Percentiles rank a stretch among this genome's conserved stretches.
These are phyloP conservation scores for Phytophthora chlamydospora DNA, from an alignment of 352 stramenopile genomes.

Conservation along the genomic window DNA sequence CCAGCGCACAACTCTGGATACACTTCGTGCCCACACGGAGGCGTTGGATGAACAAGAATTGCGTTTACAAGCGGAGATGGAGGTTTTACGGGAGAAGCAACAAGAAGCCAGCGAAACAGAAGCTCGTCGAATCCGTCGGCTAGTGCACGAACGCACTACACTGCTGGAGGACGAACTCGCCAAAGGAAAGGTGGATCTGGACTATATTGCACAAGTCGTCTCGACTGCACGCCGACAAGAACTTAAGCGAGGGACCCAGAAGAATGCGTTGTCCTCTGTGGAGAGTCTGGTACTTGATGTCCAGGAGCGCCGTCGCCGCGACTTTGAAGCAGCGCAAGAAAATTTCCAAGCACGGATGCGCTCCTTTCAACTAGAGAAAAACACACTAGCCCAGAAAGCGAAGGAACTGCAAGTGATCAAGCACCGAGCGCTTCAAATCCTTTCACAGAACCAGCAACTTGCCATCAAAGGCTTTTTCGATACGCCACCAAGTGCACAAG, in stretches of 20 bases:
- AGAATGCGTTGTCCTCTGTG: slow-evolving; percentile 12
- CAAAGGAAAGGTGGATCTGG: slow-evolving; percentile 52
- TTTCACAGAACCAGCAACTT: slow-evolving; percentile 64
- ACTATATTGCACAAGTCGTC: slow-evolving; percentile 52
- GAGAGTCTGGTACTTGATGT: slow-evolving; percentile 41
- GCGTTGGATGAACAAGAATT: slow-evolving; percentile 49
- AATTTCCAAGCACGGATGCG: slow-evolving; percentile 44
- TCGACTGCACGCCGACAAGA: slow-evolving; percentile 18
- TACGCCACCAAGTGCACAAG: background rate
- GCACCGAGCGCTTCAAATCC: slow-evolving; percentile 57
- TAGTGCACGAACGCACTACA: slow-evolving; percentile 50
- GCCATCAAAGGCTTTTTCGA: slow-evolving; percentile 60
- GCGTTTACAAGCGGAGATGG: slow-evolving; percentile 49
- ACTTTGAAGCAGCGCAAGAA: slow-evolving; percentile 40
- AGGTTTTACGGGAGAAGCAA: slow-evolving; percentile 54
- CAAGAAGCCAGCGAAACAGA: slow-evolving; percentile 44
- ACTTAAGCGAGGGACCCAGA: slow-evolving; percentile 7
- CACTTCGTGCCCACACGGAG: slow-evolving; percentile 25
- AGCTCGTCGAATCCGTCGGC: slow-evolving; percentile 41
- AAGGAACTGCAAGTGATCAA: slow-evolving; percentile 45
- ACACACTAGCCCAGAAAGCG: slow-evolving; percentile 35
- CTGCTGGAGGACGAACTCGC: slow-evolving; percentile 56
- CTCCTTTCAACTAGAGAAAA: slow-evolving; percentile 49
- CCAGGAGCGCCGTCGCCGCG: slow-evolving; percentile 37
- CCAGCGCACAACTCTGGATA: slow-evolving; percentile 27